Evolutionary conservation across 441 rosid genomes (phyloP).

Genomic region (Rhodomyrtus psidioides): DNA sequence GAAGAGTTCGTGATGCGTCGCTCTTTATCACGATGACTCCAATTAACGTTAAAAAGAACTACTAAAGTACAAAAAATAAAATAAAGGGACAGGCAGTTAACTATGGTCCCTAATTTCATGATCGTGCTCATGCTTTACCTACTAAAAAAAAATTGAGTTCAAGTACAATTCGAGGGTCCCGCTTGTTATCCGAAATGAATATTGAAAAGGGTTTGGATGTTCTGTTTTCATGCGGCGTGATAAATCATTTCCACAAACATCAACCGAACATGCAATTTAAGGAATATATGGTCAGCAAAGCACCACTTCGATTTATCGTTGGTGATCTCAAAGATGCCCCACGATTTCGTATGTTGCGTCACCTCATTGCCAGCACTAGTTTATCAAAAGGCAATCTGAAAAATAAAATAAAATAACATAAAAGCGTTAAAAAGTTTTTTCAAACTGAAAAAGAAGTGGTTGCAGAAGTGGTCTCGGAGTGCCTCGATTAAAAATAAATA

Average conservation of each 20-base stretch:
- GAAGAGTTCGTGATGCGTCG: not conserved
- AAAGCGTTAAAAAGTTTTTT: too few species aligned
- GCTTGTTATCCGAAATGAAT: not conserved
- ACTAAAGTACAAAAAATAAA: not conserved
- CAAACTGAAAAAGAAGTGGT: not conserved
- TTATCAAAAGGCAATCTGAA: not conserved
- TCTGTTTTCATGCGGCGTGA: not conserved
- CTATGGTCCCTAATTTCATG: too few species aligned
- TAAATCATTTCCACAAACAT: not conserved
- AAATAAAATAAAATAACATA: not conserved
- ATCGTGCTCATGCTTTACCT: not conserved
- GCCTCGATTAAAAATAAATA: not conserved
- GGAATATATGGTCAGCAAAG: not conserved
- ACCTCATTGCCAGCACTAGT: not conserved
- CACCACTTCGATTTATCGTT: not conserved
- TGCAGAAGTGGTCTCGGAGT: not conserved
- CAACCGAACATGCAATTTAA: not conserved
- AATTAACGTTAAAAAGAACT: not conserved
- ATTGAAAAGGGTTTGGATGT: not conserved
- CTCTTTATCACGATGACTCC: not conserved
- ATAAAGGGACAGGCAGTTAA: not conserved
- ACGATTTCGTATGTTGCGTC: not conserved
- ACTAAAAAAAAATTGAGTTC: not conserved
- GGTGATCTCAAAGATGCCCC: not conserved
- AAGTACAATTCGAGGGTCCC: not conserved